Conservation (phyloP, 108 stramenopile species). For the Seminavis robusta region DNA sequence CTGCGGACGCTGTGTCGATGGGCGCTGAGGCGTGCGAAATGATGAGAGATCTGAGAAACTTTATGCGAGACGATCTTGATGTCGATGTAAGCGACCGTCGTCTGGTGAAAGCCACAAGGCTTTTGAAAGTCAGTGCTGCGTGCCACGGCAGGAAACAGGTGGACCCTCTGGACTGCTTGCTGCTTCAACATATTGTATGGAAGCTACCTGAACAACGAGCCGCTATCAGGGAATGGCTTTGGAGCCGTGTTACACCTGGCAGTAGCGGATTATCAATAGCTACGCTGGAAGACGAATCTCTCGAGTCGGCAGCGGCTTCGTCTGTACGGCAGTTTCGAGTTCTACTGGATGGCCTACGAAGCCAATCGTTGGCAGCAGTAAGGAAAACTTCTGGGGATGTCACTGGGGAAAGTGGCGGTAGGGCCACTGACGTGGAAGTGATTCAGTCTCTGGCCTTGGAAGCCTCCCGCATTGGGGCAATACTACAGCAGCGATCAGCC, state of each 20-base stretch:
- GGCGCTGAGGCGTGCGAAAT: constrained; percentile 34
- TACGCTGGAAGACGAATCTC: not conserved
- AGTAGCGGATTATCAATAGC: not conserved
- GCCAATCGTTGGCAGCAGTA: constrained; percentile 32
- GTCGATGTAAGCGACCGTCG: constrained; percentile 64
- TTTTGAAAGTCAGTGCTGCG: constrained; percentile 61
- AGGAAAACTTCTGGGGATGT: constrained; percentile 63
- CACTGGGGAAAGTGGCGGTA: constrained; percentile 46
- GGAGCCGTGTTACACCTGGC: constrained; percentile 56
- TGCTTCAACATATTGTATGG: constrained; percentile 68
- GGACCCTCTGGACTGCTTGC: constrained; percentile 55
- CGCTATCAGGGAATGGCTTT: constrained; percentile 55
- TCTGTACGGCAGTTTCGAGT: constrained; percentile 33
- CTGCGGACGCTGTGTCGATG: constrained; percentile 31
- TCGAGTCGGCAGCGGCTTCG: no score
- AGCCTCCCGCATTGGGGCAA: constrained; percentile 20
- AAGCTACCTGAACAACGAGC: constrained; percentile 44
- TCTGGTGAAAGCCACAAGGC: constrained; percentile 51
- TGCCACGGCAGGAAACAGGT: constrained; percentile 51
- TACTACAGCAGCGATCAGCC: constrained; percentile 24
- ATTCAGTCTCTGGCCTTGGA: constrained; percentile 40
- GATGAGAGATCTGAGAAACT: constrained; percentile 46
- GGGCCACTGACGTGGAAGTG: constrained; percentile 34
- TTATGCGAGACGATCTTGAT: constrained; percentile 46
- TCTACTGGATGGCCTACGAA: constrained; percentile 50